A percentile compares a stretch with the other conserved stretches of the same genome.
phyloP scores from a whole-genome alignment of 2,329 filamentous ascomycete species.

The Drechslerella stenobrocha region DNA sequence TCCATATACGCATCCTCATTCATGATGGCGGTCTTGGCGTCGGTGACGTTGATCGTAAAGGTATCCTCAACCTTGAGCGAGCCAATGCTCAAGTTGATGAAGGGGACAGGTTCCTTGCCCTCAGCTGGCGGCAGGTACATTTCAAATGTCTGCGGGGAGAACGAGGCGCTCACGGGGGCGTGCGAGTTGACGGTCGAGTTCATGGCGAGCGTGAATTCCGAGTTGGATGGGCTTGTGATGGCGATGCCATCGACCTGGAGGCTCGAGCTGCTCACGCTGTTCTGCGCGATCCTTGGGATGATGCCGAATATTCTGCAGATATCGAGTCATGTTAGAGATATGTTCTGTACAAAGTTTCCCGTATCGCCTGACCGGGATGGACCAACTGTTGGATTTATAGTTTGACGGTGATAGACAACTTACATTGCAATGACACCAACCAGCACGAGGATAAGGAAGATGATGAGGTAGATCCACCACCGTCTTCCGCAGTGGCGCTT shows the following conservation, averaged over 20 bases:
- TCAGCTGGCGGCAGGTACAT: constrained; percentile 62
- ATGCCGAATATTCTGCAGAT: constrained; percentile 61
- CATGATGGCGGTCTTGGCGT: constrained; percentile 58
- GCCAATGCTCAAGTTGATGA: constrained; percentile 62
- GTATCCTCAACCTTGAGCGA: constrained; percentile 59
- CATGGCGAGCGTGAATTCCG: constrained; percentile 61
- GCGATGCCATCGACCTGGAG: constrained; percentile 62
- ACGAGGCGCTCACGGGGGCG: constrained; percentile 58
- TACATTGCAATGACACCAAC: constrained; percentile 66
- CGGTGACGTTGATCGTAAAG: constrained; percentile 62
- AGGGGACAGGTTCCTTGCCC: constrained; percentile 58
- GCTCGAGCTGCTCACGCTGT: constrained; percentile 62
- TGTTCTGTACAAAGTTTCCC: too few relatives aligned
- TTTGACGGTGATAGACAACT: constrained; percentile 56
- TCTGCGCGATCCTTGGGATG: constrained; percentile 64
- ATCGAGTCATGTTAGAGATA: background rate
- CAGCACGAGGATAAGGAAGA: constrained; percentile 60
- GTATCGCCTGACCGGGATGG: too few relatives aligned
- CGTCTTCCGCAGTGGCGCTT: constrained; percentile 62
- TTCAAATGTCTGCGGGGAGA: constrained; percentile 55
- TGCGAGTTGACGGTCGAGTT: constrained; percentile 63
- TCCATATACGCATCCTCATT: constrained; percentile 60
- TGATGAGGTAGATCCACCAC: constrained; percentile 66
- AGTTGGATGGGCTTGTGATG: constrained; percentile 59
- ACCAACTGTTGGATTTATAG: too few relatives aligned